phyloP scores from a whole-genome alignment of 164 flowering plant genomes.

The Piper longum region DNA sequence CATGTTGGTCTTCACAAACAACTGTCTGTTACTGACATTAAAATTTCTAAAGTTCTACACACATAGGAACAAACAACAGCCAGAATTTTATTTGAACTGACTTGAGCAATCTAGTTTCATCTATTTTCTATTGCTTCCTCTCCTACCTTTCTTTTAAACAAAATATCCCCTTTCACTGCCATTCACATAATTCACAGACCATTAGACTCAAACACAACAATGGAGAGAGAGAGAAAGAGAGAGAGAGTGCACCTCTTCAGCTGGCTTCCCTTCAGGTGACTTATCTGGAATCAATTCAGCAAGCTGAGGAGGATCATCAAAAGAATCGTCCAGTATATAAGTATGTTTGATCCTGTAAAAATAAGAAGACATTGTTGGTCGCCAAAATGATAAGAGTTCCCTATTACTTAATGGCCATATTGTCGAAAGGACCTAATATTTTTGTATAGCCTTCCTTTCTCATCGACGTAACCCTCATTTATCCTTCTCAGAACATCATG shows the following conservation, averaged over 20 bases:
- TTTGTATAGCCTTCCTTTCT: slow-evolving; percentile 68
- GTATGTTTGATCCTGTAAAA: slow-evolving; percentile 74
- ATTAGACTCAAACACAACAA: too few relatives aligned
- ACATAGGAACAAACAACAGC: too few relatives aligned
- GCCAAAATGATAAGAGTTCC: background rate
- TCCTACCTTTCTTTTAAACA: too few relatives aligned
- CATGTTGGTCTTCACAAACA: too few relatives aligned
- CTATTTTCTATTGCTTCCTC: too few relatives aligned
- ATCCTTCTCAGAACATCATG: slow-evolving; percentile 69
- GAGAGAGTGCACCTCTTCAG: slow-evolving; percentile 47
- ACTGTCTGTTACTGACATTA: too few relatives aligned
- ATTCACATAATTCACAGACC: too few relatives aligned
- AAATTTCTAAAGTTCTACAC: too few relatives aligned
- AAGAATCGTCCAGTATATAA: slow-evolving; percentile 82
- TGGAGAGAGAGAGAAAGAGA: background rate
- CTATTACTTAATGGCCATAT: background rate
- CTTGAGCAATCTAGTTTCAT: too few relatives aligned
- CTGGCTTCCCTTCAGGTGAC: slow-evolving; percentile 87
- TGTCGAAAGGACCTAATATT: slow-evolving; percentile 45
- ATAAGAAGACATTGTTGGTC: background rate
- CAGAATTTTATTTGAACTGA: too few relatives aligned
- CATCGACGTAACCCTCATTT: slow-evolving; percentile 91
- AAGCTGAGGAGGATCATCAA: slow-evolving; percentile 82
- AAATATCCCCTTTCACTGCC: too few relatives aligned
- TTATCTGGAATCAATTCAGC: slow-evolving; percentile 67